Conservation (phyloP, 495 filamentous ascomycete genomes). For the Hyaloscypha hepaticicola region DNA sequence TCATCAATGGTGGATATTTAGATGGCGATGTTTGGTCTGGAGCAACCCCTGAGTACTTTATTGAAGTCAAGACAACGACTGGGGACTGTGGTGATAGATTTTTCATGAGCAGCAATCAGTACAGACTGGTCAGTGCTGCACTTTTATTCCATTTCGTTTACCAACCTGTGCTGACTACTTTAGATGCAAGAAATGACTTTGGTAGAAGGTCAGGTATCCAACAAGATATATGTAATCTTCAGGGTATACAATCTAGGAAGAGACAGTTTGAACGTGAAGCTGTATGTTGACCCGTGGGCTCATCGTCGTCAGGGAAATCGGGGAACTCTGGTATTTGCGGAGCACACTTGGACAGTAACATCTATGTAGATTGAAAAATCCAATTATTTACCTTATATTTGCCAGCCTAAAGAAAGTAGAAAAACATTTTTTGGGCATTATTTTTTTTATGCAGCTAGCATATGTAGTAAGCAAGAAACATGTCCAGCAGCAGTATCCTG, state of each 20-base stretch:
- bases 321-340: slow-evolving; percentile 32
- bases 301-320: slow-evolving; percentile 24
- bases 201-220: slow-evolving; percentile 22
- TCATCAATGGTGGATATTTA: slow-evolving; percentile 40
- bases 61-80: slow-evolving; percentile 52
- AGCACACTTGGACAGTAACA: slow-evolving; percentile 35
- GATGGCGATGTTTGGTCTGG: slow-evolving; percentile 26
- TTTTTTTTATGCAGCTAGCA: no score
- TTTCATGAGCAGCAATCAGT: slow-evolving; percentile 43
- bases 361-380: no score
- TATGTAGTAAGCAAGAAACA: no score
- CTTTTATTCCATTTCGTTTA: background rate
- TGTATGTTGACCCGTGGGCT: slow-evolving; percentile 42
- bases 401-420: no score
- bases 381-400: no score
- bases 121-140: slow-evolving; percentile 33
- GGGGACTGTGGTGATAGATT: slow-evolving; percentile 38
- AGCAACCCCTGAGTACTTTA: slow-evolving; percentile 38
- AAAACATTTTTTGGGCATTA: no score
- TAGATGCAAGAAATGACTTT: slow-evolving; percentile 16
- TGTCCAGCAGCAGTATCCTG: no score
- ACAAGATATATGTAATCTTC: slow-evolving; percentile 42
- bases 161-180: background rate
- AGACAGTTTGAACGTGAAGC: slow-evolving; percentile 33
- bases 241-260: slow-evolving; percentile 41